Conservation (phyloP, 2,329 filamentous ascomycete genomes). For the Coniochaeta hoffmannii region DNA sequence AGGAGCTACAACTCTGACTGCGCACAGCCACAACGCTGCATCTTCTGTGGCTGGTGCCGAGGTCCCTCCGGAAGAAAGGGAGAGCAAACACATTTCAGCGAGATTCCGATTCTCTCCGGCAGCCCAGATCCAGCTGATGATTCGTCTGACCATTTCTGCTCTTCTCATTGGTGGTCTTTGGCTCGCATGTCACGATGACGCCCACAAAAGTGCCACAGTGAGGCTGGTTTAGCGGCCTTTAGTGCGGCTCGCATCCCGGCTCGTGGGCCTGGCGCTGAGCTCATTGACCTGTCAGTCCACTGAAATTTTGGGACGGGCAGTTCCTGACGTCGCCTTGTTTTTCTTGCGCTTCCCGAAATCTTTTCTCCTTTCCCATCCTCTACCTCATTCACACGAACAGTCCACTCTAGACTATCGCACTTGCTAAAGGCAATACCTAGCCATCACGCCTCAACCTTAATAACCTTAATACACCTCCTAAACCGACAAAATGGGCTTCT, state of each 20-base stretch:
- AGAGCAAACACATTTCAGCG: not conserved
- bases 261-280: constrained; percentile 18
- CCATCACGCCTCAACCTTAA: constrained; percentile 14
- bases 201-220: constrained; percentile 19
- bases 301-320: constrained; percentile 13
- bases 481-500: constrained; percentile 28
- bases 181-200: constrained; percentile 6
- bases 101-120: constrained; percentile 28
- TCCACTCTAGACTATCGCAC: not conserved
- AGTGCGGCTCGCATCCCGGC: not conserved
- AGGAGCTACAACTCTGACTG: not conserved
- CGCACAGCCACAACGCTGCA: not conserved
- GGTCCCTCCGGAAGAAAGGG: not conserved
- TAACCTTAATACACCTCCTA: constrained; percentile 7
- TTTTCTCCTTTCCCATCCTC: not conserved
- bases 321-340: constrained; percentile 3
- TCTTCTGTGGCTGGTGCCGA: not conserved
- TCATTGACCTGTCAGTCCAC: constrained; percentile 17
- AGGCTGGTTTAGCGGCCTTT: constrained; percentile 20
- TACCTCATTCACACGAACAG: not conserved
- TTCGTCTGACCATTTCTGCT: constrained; percentile 11
- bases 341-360: not conserved
- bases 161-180: constrained; percentile 27
- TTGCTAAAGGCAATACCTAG: not conserved
- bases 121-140: constrained; percentile 5